Base-by-base conservation (phyloP, 2,329 filamentous ascomycete species). In the Davidsoniella australis region DNA sequence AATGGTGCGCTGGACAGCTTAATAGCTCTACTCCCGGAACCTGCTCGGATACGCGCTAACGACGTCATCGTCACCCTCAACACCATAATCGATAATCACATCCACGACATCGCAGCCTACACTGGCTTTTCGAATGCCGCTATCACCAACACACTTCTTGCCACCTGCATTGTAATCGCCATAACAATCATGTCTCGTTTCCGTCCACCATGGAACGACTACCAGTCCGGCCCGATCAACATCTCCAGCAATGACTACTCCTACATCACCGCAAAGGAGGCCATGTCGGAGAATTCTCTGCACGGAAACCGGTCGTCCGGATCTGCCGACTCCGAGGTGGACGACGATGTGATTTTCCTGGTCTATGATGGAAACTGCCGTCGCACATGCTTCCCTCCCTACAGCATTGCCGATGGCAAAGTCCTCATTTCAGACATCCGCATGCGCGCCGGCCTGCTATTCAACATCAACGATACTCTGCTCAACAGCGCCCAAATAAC, bases 191-290 rank as follows among this genome's bases (percentile, higher is more conserved):
- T 76, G 73, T 68, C 68, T 60, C 67, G 71, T 57, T 75, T 70
- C 61, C 68, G 70, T 54, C 74, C 70, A 66, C 66, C 67, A 8
- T 51, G 45, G 59, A 59, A 64, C 52, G 62, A 66, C 37, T 67
- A 66, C 42, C 67, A 43, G 8, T 36, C 17, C 18, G 50, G 43
- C 10, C 47, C 50, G 8, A 36, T 78, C 29, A 71, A 78, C 55
- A 78, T 88, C 53, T 82, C 76, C 57, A 81, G 86, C 56, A 75
- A 80, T 33, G 83, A 88, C 65, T 89, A 79, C 62, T 81, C 77
- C 60, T 88, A 89, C 67, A 87, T 88, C 60, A 86, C 82, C n/a
- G 78, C 79, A 24, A 76, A 84, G 58, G 82, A 88, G 58, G 63
- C 87, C 38, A 70, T 53, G 63, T 24, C 10, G 43, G 47, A 12